Conservation (phyloP, 2,329 filamentous ascomycete genomes). For the Leptographium procerum region DNA sequence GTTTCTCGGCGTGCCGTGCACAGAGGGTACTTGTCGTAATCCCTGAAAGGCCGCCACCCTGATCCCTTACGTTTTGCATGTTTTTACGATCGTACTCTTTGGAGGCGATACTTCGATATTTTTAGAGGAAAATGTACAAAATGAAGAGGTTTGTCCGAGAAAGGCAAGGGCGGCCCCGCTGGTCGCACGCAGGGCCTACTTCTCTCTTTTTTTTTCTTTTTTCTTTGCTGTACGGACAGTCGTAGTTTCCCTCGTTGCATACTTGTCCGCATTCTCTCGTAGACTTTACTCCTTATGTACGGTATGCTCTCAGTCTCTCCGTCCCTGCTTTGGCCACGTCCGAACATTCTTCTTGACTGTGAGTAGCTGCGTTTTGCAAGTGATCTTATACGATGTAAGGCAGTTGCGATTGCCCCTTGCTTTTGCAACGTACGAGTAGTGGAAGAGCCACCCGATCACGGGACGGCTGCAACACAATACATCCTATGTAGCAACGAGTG, state of each 20-base stretch:
- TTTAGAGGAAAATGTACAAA: background rate
- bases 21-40: background rate
- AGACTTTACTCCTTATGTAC: background rate
- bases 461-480: background rate
- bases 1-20: background rate
- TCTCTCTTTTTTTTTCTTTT: background rate
- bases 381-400: background rate
- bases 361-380: background rate
- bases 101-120: background rate
- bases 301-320: background rate
- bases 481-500: too few species aligned
- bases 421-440: background rate
- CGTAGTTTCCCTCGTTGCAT: background rate
- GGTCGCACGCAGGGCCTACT: background rate
- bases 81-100: background rate
- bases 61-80: background rate
- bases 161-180: background rate
- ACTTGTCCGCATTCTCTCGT: background rate
- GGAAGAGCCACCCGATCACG: background rate
- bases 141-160: background rate
- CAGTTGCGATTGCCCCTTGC: background rate
- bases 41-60: background rate
- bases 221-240: background rate
- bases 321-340: background rate
- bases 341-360: too few species aligned